These are phyloP conservation scores for Perkinsela sp. DNA, from an alignment of 208 protist species.

Conservation along the genomic window DNA sequence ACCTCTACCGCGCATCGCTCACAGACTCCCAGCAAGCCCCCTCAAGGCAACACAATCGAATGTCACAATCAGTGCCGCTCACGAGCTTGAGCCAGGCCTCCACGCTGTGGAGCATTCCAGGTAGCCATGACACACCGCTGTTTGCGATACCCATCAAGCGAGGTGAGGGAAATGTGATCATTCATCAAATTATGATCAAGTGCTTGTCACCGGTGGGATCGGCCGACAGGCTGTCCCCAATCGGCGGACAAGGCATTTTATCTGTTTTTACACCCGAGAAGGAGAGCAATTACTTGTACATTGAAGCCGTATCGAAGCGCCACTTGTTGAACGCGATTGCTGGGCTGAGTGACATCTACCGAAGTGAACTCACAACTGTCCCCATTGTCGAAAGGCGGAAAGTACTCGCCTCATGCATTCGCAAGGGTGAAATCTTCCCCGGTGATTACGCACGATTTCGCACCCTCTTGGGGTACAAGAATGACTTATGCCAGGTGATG, in stretches of 20 bases:
- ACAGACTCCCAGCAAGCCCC: too few relatives aligned
- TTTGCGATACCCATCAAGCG: not conserved
- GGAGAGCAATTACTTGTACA: not conserved
- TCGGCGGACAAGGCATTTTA: too few relatives aligned
- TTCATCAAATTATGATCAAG: too few relatives aligned
- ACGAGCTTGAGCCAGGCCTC: too few relatives aligned
- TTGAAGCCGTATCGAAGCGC: not conserved
- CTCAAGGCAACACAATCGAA: too few relatives aligned
- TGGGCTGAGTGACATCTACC: not conserved
- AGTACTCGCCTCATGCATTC: not conserved
- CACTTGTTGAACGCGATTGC: not conserved
- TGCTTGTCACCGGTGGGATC: too few relatives aligned
- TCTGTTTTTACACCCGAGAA: not conserved
- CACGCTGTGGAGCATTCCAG: too few relatives aligned
- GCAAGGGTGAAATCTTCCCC: not conserved
- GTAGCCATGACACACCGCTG: not conserved
- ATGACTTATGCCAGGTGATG: not conserved
- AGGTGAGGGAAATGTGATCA: not conserved
- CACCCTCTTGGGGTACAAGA: not conserved
- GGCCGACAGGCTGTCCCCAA: too few relatives aligned
- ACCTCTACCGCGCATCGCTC: too few relatives aligned
- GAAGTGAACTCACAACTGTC: not conserved
- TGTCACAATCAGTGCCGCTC: too few relatives aligned
- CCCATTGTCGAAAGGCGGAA: not conserved
- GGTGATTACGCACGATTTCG: not conserved